Conservation (phyloP, 208 protist genomes). For the Leishmania gerbilli region DNA sequence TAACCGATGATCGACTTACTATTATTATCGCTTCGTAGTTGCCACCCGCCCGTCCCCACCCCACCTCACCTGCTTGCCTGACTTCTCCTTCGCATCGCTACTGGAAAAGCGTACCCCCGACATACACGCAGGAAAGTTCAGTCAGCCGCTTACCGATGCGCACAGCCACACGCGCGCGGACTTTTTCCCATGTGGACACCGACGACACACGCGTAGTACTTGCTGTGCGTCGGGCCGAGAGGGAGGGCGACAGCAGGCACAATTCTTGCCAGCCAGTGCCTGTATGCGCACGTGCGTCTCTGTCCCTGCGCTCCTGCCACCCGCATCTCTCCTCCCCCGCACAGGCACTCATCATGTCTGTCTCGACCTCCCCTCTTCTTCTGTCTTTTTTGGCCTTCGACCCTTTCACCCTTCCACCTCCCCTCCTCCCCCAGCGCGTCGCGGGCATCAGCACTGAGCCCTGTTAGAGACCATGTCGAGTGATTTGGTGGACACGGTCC, state of each 20-base stretch:
- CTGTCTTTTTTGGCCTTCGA: background rate
- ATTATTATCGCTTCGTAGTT: background rate
- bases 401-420: background rate
- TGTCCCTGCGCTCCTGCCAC: background rate
- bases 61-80: background rate
- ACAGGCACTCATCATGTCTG: background rate
- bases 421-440: background rate
- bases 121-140: background rate
- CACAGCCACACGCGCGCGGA: background rate
- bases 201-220: background rate
- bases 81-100: background rate
- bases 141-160: background rate
- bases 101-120: background rate
- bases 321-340: background rate
- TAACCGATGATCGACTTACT: background rate
- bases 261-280: background rate
- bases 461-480: constrained; percentile 45
- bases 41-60: background rate
- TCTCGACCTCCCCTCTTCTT: background rate
- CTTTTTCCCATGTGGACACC: background rate
- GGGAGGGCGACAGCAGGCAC: background rate
- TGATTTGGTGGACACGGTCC: constrained; percentile 60
- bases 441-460: background rate
- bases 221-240: background rate
- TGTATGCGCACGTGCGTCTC: background rate